Evolutionary conservation across 2,329 filamentous ascomycete genomes (phyloP).

Genomic region (Fusarium sp.): DNA sequence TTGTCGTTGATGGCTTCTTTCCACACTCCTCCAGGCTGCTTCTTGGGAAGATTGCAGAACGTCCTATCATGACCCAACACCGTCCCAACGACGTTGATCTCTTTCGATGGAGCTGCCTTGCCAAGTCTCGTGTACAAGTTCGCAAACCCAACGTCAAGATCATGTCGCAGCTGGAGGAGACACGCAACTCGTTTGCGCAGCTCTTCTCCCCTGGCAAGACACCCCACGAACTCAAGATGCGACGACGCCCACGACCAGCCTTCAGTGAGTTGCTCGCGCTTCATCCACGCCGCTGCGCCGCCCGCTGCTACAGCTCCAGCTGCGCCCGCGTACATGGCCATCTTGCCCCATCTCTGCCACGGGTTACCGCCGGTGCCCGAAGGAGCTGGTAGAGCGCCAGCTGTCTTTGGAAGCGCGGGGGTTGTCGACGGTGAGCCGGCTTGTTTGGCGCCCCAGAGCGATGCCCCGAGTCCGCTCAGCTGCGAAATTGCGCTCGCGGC

Average conservation of each 20-base stretch:
- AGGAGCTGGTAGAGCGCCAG: conserved; percentile 48
- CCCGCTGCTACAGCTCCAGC: conserved; percentile 85
- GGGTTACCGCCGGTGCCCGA: conserved; percentile 48
- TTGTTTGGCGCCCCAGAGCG: conserved; percentile 70
- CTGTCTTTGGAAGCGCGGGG: conserved; percentile 38
- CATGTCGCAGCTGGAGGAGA: conserved; percentile 73
- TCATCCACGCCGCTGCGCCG: conserved; percentile 86
- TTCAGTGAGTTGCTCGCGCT: conserved; percentile 81
- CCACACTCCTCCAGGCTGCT: conserved; percentile 69
- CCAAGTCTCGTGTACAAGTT: conserved; percentile 92
- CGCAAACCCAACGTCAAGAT: conserved; percentile 80
- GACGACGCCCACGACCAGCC: conserved; percentile 87
- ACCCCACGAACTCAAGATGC: conserved; percentile 94
- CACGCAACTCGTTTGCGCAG: conserved; percentile 78
- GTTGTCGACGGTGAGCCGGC: conserved; percentile 32
- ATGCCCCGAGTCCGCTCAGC: conserved; percentile 73
- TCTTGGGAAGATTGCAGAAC: conserved; percentile 85
- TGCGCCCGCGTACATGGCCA: conserved; percentile 87
- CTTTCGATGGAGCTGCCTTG: conserved; percentile 69
- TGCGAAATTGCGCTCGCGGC: conserved; percentile 77
- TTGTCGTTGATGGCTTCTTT: conserved; percentile 81
- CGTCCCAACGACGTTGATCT: conserved; percentile 65
- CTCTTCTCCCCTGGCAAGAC: conserved; percentile 85
- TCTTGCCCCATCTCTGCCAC: conserved; percentile 87
- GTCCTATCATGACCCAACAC: conserved; percentile 80